Conservation (phyloP, 768 basidiomycete genomes). For the Fibroporia radiculosa region DNA sequence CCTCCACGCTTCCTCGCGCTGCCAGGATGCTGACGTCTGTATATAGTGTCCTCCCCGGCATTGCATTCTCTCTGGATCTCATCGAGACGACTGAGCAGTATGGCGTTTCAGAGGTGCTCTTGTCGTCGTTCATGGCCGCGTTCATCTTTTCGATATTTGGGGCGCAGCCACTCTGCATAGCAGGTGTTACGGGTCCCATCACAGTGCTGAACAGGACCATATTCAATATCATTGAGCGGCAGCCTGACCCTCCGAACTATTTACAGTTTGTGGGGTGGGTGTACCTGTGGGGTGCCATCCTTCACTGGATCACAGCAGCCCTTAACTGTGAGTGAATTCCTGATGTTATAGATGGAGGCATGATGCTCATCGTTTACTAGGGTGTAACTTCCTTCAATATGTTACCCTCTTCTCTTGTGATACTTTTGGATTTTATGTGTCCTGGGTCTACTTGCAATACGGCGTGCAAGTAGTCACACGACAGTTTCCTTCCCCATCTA, state of each 20-base stretch:
- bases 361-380: constrained; percentile 29
- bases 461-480: constrained; percentile 79
- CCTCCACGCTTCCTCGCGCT: not conserved
- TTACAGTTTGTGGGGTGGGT: constrained; percentile 90
- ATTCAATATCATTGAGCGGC: constrained; percentile 58
- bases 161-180: constrained; percentile 86
- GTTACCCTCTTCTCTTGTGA: constrained; percentile 89
- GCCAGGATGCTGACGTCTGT: not conserved
- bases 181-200: constrained; percentile 89
- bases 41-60: constrained; percentile 73
- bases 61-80: constrained; percentile 87
- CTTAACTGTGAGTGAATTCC: constrained; percentile 53
- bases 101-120: constrained; percentile 80
- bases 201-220: constrained; percentile 92
- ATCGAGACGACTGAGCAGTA: constrained; percentile 89
- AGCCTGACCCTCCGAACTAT: constrained; percentile 59
- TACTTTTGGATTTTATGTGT: constrained; percentile 89
- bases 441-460: constrained; percentile 86
- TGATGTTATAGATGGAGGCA: not conserved
- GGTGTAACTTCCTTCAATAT: constrained; percentile 78
- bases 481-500: constrained; percentile 39
- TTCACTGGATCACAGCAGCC: constrained; percentile 76
- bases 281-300: constrained; percentile 82
- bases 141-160: constrained; percentile 83
- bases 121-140: constrained; percentile 84